Evolutionary conservation across 345 rosid species (phyloP), one percentile per base, ranked within the genome.

Genomic region (Kandelia obovata): DNA sequence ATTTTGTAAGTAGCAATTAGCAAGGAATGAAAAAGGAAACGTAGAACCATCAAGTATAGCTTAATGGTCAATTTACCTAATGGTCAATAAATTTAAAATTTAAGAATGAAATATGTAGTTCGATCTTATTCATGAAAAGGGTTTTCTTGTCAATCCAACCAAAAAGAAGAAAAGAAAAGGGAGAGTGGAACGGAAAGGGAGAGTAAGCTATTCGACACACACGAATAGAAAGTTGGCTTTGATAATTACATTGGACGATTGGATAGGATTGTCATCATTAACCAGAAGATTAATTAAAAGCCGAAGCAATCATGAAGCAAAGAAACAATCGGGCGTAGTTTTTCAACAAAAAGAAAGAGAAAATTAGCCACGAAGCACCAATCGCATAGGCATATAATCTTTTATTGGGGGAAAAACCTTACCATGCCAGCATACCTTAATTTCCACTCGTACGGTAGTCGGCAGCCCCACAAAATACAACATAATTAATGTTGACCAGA

Each of bases 221-320:
- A 7, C 9, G 9, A 34, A 34, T 34, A 34, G 1, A 34, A 34
- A n/a, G 10, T 20, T 53, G 57, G n/a, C 25, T 19, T 19, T 53
- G 7, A 53, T 10, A n/a, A 6, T 20, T 20, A 53, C n/a, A n/a
- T n/a, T 53, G 13, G 57, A 20, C 10, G 57, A 34, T 53, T 6
- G 25, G n/a, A n/a, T 63, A 76, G 51, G 19, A 55, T 57, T 15
- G 61, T 65, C 66, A 80, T 80, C 62, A 80, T 80, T 76, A 67
- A 59, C 34, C 17, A n/a, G 67, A 71, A 71, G 75, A 71, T 71
- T 71, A 66, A 70, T 31, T 30, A 39, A 52, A 69, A 69, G 69
- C 32, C 49, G 62, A 62, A 35, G 70, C 72, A 61, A 79, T 79
- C 52, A 79, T 72, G 71, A 61, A 58, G 69, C 46, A 19, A 28